These are phyloP conservation scores for Pholiota conissans DNA, from an alignment of 768 basidiomycete species.

Conservation along the genomic window DNA sequence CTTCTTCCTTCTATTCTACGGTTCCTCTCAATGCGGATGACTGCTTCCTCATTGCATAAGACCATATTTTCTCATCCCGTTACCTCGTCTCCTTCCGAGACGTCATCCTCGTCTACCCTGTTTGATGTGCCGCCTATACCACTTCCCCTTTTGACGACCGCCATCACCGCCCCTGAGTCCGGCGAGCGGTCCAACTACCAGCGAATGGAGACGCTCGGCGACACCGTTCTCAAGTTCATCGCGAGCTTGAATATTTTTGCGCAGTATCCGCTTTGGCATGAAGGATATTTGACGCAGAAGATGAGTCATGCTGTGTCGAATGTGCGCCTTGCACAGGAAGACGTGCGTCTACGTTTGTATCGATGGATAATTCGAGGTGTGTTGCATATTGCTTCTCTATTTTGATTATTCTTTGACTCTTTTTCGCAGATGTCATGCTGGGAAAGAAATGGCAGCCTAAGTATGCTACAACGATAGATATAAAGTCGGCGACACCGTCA, in stretches of 20 bases:
- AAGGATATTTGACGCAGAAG: constrained; percentile 67
- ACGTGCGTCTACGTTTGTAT: constrained; percentile 50
- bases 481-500: background rate
- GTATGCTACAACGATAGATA: constrained; percentile 27
- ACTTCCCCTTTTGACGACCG: constrained; percentile 44
- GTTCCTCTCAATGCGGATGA: constrained; percentile 51
- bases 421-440: constrained; percentile 45
- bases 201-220: constrained; percentile 74
- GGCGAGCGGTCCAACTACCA: constrained; percentile 66
- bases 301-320: constrained; percentile 80
- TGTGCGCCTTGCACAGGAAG: constrained; percentile 64
- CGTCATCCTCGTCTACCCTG: too few relatives aligned
- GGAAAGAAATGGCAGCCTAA: constrained; percentile 53
- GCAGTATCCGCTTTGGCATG: constrained; percentile 72
- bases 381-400: background rate
- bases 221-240: constrained; percentile 71
- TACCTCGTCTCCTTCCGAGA: too few relatives aligned
- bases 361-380: constrained; percentile 70
- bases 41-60: constrained; percentile 47
- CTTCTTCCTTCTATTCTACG: constrained; percentile 71
- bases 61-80: constrained; percentile 45
- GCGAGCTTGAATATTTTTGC: constrained; percentile 61
- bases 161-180: constrained; percentile 62
- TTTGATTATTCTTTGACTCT: background rate
- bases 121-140: constrained; percentile 35